These are phyloP conservation scores for Tetraselmis striata DNA, from an alignment of 139 green algal species.

Conservation along the genomic window DNA sequence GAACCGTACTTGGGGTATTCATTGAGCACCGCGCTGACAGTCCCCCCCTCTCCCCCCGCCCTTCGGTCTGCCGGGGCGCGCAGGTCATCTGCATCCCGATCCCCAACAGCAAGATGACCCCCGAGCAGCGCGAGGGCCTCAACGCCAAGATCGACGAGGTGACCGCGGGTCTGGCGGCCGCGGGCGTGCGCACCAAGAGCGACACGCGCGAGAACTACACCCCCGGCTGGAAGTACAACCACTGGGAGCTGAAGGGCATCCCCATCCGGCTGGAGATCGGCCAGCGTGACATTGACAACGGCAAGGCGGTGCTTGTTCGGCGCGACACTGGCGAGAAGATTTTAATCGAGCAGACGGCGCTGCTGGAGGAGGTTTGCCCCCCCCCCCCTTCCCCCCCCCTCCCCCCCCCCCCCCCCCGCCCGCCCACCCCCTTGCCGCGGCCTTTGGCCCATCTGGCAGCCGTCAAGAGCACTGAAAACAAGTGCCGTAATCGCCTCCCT, in stretches of 20 bases:
- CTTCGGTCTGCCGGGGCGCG: no score
- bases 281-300: conserved; percentile 85
- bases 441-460: conserved; percentile 71
- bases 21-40: no score
- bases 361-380: not conserved
- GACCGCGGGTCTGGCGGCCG: conserved; percentile 24
- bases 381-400: no score
- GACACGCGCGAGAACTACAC: conserved; percentile 94
- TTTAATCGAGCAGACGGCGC: conserved; percentile 2
- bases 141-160: conserved; percentile 43
- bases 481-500: no score
- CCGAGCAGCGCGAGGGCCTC: conserved; percentile 49
- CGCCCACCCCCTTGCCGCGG: no score
- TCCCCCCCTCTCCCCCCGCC: no score
- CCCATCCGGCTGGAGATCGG: conserved; percentile 91
- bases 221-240: conserved; percentile 98
- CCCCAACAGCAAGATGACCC: conserved; percentile 62
- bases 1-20: no score
- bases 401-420: no score
- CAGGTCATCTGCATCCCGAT: conserved; percentile 82
- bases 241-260: conserved; percentile 96
- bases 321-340: conserved; percentile 71
- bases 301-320: conserved; percentile 69
- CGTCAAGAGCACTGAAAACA: no score
- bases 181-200: conserved; percentile 64